Percentiles rank a stretch among this genome's conserved stretches.
These are phyloP conservation scores for Pleurotus citrinopileatus DNA, from an alignment of 768 basidiomycete species.

Conservation along the genomic window DNA sequence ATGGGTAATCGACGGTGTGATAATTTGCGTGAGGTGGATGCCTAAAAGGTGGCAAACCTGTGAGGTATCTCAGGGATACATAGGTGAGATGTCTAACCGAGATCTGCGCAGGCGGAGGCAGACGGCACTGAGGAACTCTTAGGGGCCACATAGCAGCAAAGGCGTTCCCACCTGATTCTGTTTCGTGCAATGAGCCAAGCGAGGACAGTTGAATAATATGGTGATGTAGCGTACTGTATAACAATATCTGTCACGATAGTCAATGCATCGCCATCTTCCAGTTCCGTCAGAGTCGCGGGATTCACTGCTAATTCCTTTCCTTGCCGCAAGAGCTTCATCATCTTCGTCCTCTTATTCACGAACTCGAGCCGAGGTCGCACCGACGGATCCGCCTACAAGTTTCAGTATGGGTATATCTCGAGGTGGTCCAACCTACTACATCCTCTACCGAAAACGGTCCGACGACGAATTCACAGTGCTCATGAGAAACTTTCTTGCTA, in stretches of 20 bases:
- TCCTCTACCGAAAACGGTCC: slow-evolving; percentile 49
- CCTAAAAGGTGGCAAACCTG: too few relatives aligned
- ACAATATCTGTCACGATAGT: slow-evolving; percentile 38
- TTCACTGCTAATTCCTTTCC: slow-evolving; percentile 31
- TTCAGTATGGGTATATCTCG: not conserved
- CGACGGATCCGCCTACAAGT: slow-evolving; percentile 49
- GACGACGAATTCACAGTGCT: slow-evolving; percentile 58
- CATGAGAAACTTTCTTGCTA: slow-evolving; percentile 62
- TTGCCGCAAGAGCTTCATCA: slow-evolving; percentile 38
- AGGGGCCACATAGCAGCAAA: slow-evolving; percentile 59
- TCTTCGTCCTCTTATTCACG: slow-evolving; percentile 45
- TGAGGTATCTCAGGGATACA: too few relatives aligned
- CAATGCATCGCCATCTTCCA: slow-evolving; percentile 56
- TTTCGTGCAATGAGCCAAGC: not conserved
- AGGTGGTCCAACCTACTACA: slow-evolving; percentile 42
- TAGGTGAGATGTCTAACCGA: too few relatives aligned
- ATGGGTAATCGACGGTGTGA: slow-evolving; percentile 54
- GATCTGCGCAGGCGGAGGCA: slow-evolving; percentile 41
- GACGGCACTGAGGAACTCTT: too few relatives aligned
- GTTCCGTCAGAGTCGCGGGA: slow-evolving; percentile 31
- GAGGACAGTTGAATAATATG: not conserved
- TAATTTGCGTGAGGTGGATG: slow-evolving; percentile 50
- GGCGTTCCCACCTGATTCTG: slow-evolving; percentile 49
- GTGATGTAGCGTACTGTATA: slow-evolving; percentile 40
- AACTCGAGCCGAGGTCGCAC: slow-evolving; percentile 48